A percentile compares a stretch with the other conserved stretches of the same genome.
phyloP scores from a whole-genome alignment of 139 green algal genomes.

The Pleodorina starrii region DNA sequence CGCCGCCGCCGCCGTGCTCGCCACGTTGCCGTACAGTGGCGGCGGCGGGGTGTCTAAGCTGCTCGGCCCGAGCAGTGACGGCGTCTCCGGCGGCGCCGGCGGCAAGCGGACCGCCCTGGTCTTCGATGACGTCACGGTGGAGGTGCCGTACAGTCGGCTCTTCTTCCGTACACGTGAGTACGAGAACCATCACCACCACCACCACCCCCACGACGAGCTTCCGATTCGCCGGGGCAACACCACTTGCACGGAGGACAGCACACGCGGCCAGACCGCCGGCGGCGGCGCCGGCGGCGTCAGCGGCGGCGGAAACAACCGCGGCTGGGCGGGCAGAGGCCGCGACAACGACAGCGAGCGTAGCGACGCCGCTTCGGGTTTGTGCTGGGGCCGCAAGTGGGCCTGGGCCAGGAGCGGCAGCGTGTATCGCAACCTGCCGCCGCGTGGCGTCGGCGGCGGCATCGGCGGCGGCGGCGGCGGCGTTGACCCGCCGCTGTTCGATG shows the following conservation, averaged over 20 bases:
- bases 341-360: background rate
- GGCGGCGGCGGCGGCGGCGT: too few relatives aligned
- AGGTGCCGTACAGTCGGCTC: background rate
- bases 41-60: background rate
- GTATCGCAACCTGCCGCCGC: too few relatives aligned
- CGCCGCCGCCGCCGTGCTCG: too few relatives aligned
- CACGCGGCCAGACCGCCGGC: background rate
- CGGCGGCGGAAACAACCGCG: background rate
- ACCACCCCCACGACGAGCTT: background rate
- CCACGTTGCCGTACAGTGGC: background rate
- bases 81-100: background rate
- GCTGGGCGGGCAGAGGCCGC: constrained; percentile 17
- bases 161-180: background rate
- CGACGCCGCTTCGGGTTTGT: too few relatives aligned
- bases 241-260: background rate
- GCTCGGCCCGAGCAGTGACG: background rate
- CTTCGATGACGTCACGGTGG: background rate
- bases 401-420: too few relatives aligned
- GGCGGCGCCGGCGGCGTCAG: background rate
- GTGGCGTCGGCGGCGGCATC: too few relatives aligned
- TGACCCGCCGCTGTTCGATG: too few relatives aligned
- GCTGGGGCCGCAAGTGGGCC: too few relatives aligned
- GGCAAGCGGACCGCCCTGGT: background rate
- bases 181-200: background rate
- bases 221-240: background rate